Evolutionary conservation across 1,139 yeast genomes (phyloP), one percentile per base, ranked within the genome.

Genomic region (Geotrichum europaeum): DNA sequence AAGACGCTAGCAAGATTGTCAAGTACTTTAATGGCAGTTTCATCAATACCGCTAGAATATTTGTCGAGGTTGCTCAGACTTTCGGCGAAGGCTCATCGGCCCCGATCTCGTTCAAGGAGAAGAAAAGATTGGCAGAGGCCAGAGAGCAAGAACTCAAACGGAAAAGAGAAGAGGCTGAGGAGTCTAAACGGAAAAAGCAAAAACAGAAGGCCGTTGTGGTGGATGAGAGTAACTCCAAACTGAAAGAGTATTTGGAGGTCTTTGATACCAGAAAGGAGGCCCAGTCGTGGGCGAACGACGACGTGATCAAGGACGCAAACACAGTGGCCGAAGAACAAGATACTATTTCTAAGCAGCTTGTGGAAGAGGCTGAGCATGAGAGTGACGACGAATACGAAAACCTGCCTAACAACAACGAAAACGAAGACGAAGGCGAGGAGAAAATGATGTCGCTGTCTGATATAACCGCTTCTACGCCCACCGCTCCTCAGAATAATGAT

Each of bases 11-110:
- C 58, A 81, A 79, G 56, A 97, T 97, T 0, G 94, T 86, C 6
- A 79, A 77, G 56, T 90, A 82, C 73, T 94, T 88, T 74, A 78
- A 95, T 74, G 81, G 82, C 18, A 82, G 96, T 0, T 94, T 85
- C 70, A 84, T 94, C 61, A 96, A 90, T 68, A 91, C 97, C 0
- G 81, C 96, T 2, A 83, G 82, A 67, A 81, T 94, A 40, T 85
- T 83, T 54, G 99, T 94, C 7, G 84, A 84, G 56, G 69, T 87
- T 60, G 99, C 99, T 1, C 89, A 89, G 75, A 82, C 94, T n/a
- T 87, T 89, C 72, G 86, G 89, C 13, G 96, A 89, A 72, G 91
- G 94, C 4, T 77, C 77, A 7, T 92, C 88, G 9, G 96, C 96
- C n/a, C 84, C 95, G 0, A 54, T 54, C 43, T 40, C 47, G 9